These are phyloP conservation scores for Cladosporium sp. DNA, from an alignment of 2,329 filamentous ascomycete species.

Conservation along the genomic window DNA sequence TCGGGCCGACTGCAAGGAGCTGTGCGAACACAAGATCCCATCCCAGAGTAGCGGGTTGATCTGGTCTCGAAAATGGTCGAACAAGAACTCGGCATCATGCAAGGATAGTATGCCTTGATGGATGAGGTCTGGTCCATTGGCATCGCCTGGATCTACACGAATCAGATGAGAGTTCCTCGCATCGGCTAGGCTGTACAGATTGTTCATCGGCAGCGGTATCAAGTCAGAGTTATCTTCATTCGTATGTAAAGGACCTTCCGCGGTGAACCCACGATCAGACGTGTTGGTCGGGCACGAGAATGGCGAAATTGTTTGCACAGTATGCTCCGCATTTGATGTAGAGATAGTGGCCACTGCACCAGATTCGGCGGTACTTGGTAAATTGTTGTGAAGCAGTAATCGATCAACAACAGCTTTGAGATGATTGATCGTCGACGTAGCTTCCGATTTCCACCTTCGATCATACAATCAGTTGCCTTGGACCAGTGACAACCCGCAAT, in stretches of 20 bases:
- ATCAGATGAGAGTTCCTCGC: conserved; percentile 2
- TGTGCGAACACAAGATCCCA: neutral
- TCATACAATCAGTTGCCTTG: neutral
- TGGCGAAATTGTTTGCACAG: neutral
- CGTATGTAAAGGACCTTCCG: neutral
- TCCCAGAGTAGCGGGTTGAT: conserved; percentile 5
- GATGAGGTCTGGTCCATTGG: neutral
- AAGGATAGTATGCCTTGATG: neutral
- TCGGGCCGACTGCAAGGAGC: neutral
- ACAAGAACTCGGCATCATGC: neutral
- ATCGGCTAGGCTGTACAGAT: neutral
- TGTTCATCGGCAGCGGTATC: neutral
- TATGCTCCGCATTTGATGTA: neutral
- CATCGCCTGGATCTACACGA: neutral
- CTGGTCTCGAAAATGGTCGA: neutral
- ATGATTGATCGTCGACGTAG: neutral
- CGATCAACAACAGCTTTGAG: neutral
- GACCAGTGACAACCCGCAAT: neutral
- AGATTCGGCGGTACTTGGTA: neutral
- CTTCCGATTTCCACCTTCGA: neutral
- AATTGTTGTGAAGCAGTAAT: neutral
- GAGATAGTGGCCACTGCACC: neutral
- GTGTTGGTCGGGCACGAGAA: neutral
- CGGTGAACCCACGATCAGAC: neutral
- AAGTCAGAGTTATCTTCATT: neutral